phyloP scores from a whole-genome alignment of 2,329 filamentous ascomycete genomes.

The Trichoderma lentiforme region DNA sequence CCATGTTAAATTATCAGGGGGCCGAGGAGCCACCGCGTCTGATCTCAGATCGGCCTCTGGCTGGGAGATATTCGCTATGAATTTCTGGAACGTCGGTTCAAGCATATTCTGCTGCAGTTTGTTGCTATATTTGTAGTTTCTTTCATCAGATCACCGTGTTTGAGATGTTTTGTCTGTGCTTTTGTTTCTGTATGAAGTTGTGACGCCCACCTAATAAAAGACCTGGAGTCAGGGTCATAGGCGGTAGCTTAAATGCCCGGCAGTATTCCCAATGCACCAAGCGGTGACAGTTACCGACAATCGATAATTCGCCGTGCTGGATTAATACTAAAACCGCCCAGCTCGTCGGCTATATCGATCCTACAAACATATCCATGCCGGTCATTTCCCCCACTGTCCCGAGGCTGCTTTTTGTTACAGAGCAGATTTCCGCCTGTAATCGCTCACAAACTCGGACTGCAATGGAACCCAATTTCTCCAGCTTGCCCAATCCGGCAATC shows the following conservation, averaged over 20 bases:
- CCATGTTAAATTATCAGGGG: conserved; percentile 14
- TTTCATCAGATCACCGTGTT: neutral
- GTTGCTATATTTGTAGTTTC: neutral
- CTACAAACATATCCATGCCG: neutral
- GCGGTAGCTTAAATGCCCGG: neutral
- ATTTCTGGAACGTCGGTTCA: neutral
- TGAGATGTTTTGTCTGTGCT: neutral
- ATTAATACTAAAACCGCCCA: neutral
- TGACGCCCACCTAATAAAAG: neutral
- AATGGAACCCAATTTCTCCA: neutral
- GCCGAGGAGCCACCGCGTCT: neutral
- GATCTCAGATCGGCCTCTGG: conserved; percentile 14
- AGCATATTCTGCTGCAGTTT: neutral
- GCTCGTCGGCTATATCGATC: neutral
- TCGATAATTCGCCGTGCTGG: neutral
- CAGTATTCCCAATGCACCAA: neutral
- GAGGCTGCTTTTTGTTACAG: neutral
- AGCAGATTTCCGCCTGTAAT: neutral
- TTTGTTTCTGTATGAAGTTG: neutral
- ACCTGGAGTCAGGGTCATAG: neutral
- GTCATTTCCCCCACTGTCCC: neutral
- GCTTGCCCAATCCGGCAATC: conserved; percentile 8
- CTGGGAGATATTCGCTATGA: neutral
- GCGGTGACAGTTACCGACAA: neutral
- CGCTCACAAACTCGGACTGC: neutral